Evolutionary conservation across 352 stramenopile species (phyloP).

Genomic region (Globisporangium megalacanthum): DNA sequence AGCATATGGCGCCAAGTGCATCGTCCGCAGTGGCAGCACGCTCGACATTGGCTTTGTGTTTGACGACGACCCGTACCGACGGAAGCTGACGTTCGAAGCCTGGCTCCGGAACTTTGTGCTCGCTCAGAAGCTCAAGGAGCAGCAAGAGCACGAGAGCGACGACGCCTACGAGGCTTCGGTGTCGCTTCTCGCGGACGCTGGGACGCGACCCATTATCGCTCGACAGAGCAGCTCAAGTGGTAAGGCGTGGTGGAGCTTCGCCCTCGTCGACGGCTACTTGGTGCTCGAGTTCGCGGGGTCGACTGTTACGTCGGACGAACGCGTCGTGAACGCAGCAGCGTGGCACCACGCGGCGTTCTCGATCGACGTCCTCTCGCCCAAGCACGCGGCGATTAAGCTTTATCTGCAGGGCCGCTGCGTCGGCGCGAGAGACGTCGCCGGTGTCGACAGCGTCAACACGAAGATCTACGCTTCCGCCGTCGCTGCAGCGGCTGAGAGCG

Average conservation of each 20-base stretch:
- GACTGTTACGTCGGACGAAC: constrained; percentile 36
- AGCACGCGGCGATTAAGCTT: constrained; percentile 45
- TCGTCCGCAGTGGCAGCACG: constrained; percentile 44
- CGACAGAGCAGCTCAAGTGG: constrained; percentile 13
- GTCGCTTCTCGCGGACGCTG: constrained; percentile 5
- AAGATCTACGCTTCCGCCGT: constrained; percentile 2
- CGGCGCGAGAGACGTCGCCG: constrained; percentile 33
- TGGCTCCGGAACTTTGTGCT: constrained; percentile 65
- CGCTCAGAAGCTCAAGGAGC: constrained; percentile 22
- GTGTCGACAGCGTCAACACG: constrained; percentile 27
- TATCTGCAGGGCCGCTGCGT: constrained; percentile 58
- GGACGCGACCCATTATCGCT: constrained; percentile 7
- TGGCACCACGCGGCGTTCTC: constrained; percentile 76
- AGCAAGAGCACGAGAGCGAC: constrained; percentile 22
- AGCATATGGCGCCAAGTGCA: constrained; percentile 49
- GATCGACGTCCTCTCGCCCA: constrained; percentile 47
- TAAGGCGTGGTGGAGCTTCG: constrained; percentile 38
- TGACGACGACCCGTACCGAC: constrained; percentile 77
- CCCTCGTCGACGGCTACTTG: constrained; percentile 35
- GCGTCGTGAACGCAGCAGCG: constrained; percentile 27
- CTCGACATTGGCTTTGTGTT: constrained; percentile 66
- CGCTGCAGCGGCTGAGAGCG: background rate
- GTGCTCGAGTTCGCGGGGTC: constrained; percentile 41
- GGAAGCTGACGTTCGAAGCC: constrained; percentile 70
- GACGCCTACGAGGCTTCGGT: background rate